These are phyloP conservation scores for Microstegium vimineum DNA, from an alignment of 176 grass and related monocot genomes.

Conservation along the genomic window DNA sequence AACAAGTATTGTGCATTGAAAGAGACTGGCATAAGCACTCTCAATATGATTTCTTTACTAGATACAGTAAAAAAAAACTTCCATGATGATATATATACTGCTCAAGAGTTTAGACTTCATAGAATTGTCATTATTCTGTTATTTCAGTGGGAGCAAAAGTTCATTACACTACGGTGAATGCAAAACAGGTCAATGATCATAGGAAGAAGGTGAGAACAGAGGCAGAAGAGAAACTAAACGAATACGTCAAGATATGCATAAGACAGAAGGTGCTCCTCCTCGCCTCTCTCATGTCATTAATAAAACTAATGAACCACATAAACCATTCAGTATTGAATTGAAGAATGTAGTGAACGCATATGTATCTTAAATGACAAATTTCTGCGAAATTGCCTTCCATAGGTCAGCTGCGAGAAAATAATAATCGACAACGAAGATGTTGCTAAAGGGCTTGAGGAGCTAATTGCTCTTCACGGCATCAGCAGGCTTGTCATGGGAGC, in stretches of 20 bases:
- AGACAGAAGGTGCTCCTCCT: slow-evolving; percentile 29
- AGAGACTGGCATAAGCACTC: no score
- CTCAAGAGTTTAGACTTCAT: background rate
- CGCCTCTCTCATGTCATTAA: background rate
- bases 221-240: slow-evolving; percentile 36
- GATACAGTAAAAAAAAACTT: background rate
- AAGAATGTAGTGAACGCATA: background rate
- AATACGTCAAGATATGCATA: slow-evolving; percentile 37
- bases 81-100: no score
- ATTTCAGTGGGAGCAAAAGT: slow-evolving; percentile 46
- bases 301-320: background rate
- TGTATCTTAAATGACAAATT: background rate
- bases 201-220: slow-evolving; percentile 30
- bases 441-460: slow-evolving; percentile 41
- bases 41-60: background rate
- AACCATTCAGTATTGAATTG: no score
- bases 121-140: background rate
- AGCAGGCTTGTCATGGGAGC: slow-evolving; percentile 59
- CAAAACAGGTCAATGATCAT: slow-evolving; percentile 32
- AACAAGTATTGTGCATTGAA: no score
- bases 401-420: slow-evolving; percentile 45
- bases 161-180: slow-evolving; percentile 19
- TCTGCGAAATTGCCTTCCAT: background rate
- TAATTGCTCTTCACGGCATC: slow-evolving; percentile 40
- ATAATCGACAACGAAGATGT: slow-evolving; percentile 49